phyloP scores from a whole-genome alignment of 805 yeast genomes.

The Cyberlindnera mrakii region DNA sequence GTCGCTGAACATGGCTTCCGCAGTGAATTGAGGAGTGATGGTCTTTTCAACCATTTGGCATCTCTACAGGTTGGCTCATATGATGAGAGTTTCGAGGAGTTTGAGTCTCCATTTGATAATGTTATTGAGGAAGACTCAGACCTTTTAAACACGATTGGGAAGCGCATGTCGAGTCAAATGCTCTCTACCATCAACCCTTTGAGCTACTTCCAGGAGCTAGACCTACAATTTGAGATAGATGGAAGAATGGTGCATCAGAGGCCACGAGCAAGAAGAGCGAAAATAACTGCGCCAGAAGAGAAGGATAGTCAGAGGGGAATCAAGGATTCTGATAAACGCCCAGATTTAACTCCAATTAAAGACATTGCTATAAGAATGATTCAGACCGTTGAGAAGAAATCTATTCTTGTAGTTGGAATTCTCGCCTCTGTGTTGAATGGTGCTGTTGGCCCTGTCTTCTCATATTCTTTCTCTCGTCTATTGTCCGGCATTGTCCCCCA shows the following conservation, averaged over 20 bases:
- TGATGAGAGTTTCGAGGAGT: neutral
- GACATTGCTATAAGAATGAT: constrained; percentile 27
- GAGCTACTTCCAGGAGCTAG: constrained; percentile 8
- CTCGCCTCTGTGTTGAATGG: constrained; percentile 51
- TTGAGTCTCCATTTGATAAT: neutral
- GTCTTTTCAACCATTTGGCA: constrained; percentile 14
- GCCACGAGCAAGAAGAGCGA: constrained; percentile 4
- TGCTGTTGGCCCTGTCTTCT: constrained; percentile 66
- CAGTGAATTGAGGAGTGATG: constrained; percentile 23
- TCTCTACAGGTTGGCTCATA: constrained; percentile 14
- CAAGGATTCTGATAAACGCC: constrained; percentile 13
- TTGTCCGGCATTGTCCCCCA: constrained; percentile 55
- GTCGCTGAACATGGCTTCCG: constrained; percentile 41
- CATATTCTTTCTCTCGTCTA: constrained; percentile 68
- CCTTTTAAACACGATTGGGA: constrained; percentile 1
- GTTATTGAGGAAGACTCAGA: neutral
- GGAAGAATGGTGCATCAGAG: neutral
- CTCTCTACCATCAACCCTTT: constrained; percentile 18
- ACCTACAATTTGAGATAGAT: constrained; percentile 5
- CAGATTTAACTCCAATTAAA: constrained; percentile 22
- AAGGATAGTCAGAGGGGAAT: constrained; percentile 1
- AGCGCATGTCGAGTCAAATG: constrained; percentile 15
- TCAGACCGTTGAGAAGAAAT: constrained; percentile 21
- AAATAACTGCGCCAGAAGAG: constrained; percentile 1
- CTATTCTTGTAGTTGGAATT: constrained; percentile 43